These are phyloP conservation scores for Castanea crenata DNA, from an alignment of 306 rosid species.

Conservation along the genomic window DNA sequence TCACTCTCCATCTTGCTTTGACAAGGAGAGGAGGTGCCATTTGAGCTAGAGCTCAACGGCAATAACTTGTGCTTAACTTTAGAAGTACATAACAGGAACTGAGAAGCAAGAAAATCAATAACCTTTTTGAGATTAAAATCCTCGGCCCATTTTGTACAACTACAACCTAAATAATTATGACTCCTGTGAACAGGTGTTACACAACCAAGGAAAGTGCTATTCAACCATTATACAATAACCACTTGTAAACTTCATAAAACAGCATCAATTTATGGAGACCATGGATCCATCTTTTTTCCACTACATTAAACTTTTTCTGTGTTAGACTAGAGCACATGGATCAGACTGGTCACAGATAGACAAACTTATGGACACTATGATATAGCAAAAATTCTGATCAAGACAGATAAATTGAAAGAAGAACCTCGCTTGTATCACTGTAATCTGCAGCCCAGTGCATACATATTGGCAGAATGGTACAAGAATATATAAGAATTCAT, in stretches of 20 bases:
- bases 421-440: not conserved
- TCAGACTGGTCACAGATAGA: not conserved
- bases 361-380: not conserved
- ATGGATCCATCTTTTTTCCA: not conserved
- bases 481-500: not conserved
- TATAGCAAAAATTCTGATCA: not conserved
- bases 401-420: not conserved
- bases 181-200: not conserved
- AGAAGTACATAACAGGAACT: not conserved
- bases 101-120: not conserved
- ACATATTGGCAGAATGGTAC: not conserved
- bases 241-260: slow-evolving; percentile 1
- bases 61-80: not conserved
- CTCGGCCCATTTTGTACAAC: slow-evolving; percentile 1
- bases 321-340: not conserved
- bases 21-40: too few species aligned
- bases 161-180: not conserved
- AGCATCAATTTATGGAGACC: not conserved
- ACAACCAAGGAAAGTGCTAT: not conserved
- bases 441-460: not conserved
- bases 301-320: not conserved
- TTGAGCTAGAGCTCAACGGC: not conserved
- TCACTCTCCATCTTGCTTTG: too few species aligned
- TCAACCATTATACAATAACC: not conserved
- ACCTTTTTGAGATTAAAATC: not conserved